These are phyloP conservation scores for Backusella westeae DNA, from an alignment of 192 early-diverging fungal species.

Conservation along the genomic window DNA sequence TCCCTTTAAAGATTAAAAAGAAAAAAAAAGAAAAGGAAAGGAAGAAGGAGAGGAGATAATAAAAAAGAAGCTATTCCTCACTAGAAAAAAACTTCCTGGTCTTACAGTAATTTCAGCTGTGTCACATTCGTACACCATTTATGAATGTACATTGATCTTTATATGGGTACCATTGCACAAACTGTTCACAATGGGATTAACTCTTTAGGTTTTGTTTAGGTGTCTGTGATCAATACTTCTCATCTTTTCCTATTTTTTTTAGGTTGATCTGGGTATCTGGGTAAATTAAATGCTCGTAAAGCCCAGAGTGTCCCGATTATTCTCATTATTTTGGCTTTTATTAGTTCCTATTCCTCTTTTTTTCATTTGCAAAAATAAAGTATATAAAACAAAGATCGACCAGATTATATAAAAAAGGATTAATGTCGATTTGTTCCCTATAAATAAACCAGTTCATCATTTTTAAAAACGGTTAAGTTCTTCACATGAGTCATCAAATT, in stretches of 20 bases:
- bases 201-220: neutral
- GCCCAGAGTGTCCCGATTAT: neutral
- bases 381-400: neutral
- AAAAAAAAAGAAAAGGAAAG: neutral
- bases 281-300: neutral
- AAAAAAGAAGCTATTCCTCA: slow-evolving; percentile 6
- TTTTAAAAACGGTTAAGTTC: neutral
- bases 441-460: neutral
- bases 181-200: neutral
- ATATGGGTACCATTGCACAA: neutral
- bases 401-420: neutral
- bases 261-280: neutral
- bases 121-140: slow-evolving; percentile 4
- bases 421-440: neutral
- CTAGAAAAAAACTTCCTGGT: neutral
- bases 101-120: neutral
- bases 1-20: neutral
- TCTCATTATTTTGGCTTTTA: neutral
- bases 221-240: neutral
- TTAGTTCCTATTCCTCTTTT: neutral
- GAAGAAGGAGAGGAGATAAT: neutral
- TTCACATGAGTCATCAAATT: neutral
- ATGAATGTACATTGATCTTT: neutral
- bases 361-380: neutral
- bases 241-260: neutral